These are phyloP conservation scores for Talaromyces ruber DNA, from an alignment of 495 filamentous ascomycete species.

Conservation along the genomic window DNA sequence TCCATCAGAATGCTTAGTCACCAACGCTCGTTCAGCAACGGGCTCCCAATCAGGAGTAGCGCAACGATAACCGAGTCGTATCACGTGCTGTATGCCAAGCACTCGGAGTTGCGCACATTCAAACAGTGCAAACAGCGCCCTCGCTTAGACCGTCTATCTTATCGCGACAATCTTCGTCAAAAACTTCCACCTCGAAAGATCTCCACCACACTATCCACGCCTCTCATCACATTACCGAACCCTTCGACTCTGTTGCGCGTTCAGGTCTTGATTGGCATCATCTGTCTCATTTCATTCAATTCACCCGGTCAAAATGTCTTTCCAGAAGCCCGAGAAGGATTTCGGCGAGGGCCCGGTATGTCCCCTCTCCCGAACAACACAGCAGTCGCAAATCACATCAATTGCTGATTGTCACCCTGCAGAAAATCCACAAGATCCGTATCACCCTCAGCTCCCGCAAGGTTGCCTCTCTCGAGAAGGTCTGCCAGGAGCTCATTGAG, in stretches of 20 bases:
- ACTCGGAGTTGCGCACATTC: not conserved
- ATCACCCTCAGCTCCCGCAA: slow-evolving; percentile 95
- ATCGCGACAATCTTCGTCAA: not conserved
- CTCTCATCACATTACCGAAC: slow-evolving; percentile 77
- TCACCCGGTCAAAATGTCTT: slow-evolving; percentile 65
- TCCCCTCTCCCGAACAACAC: slow-evolving; percentile 8
- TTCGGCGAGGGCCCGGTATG: slow-evolving; percentile 75
- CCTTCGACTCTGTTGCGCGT: slow-evolving; percentile 26
- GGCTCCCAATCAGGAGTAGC: not conserved
- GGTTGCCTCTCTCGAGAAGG: slow-evolving; percentile 93
- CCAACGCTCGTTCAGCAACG: not conserved
- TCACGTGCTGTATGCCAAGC: not conserved
- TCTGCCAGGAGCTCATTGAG: slow-evolving; percentile 96
- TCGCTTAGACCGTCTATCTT: slow-evolving; percentile 1
- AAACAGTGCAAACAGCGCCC: not conserved
- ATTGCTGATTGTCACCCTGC: slow-evolving; percentile 10
- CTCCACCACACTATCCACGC: not conserved
- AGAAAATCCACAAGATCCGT: slow-evolving; percentile 97
- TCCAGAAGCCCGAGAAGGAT: slow-evolving; percentile 93
- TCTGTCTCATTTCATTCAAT: not conserved
- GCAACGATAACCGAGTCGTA: not conserved
- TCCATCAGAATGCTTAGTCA: not conserved
- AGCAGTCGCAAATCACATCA: not conserved
- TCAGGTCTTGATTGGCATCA: slow-evolving; percentile 50
- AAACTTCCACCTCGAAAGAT: not conserved